These are phyloP conservation scores for Citrus cavaleriei DNA, from an alignment of 345 rosid genomes.

Conservation along the genomic window DNA sequence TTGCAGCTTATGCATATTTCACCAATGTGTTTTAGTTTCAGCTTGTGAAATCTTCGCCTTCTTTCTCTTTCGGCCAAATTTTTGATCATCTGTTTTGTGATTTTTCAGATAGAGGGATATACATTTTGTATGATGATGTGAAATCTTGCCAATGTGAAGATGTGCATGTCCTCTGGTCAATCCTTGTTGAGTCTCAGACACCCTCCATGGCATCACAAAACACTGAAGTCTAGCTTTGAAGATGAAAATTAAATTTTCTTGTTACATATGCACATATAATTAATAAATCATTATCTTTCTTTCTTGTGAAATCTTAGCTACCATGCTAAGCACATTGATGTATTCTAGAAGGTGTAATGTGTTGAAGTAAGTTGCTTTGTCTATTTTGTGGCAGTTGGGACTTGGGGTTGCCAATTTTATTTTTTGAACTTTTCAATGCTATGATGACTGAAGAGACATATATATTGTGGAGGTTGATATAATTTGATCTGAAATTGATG, in stretches of 20 bases:
- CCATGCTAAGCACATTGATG: not conserved
- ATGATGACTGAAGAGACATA: not conserved
- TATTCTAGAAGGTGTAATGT: not conserved
- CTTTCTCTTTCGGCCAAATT: not conserved
- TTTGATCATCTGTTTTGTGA: not conserved
- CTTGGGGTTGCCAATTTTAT: conserved; percentile 24
- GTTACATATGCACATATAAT: not conserved
- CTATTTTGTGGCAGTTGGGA: conserved; percentile 33
- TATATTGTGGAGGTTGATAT: not conserved
- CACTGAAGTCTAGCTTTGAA: conserved; percentile 24
- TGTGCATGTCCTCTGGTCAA: conserved; percentile 89
- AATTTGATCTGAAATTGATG: not conserved
- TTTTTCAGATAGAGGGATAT: conserved; percentile 70
- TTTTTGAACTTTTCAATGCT: conserved; percentile 6
- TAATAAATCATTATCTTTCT: not conserved
- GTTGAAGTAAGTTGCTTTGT: conserved; percentile 28
- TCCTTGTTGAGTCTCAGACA: conserved; percentile 74
- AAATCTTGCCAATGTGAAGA: conserved; percentile 88
- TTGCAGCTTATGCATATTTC: not conserved
- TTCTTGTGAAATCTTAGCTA: not conserved
- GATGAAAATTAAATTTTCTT: not conserved
- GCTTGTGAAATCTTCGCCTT: not conserved
- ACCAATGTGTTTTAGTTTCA: too few relatives aligned
- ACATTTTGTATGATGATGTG: conserved; percentile 85
- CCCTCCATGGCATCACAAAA: conserved; percentile 44